phyloP scores from a whole-genome alignment of 768 basidiomycete species.

The Naematelia aurantialba region DNA sequence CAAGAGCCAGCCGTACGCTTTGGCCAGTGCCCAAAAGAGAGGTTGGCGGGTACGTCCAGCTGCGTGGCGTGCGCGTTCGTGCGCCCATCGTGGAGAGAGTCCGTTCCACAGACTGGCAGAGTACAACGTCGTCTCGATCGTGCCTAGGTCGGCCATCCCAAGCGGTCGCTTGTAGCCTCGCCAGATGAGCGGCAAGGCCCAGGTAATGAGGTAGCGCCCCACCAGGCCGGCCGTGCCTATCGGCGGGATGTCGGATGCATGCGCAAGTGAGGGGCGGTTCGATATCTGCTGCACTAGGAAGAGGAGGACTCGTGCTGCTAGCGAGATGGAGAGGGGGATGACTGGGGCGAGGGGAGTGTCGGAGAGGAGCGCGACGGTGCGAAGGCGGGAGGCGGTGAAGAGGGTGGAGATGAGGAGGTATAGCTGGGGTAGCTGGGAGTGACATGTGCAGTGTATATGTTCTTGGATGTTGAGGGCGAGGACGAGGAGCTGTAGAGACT shows the following conservation, averaged over 20 bases:
- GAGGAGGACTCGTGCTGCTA: slow-evolving; percentile 1
- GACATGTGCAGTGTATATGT: slow-evolving; percentile 8
- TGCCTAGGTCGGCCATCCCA: slow-evolving; percentile 12
- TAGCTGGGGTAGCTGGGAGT: slow-evolving; percentile 16
- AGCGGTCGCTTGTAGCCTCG: slow-evolving; percentile 17
- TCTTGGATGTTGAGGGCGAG: slow-evolving; percentile 6
- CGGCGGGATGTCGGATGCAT: slow-evolving; percentile 9
- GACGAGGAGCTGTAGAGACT: background rate
- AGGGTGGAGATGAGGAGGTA: slow-evolving; percentile 18
- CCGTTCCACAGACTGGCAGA: slow-evolving; percentile 7
- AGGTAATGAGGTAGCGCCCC: slow-evolving; percentile 12
- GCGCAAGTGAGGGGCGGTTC: slow-evolving; percentile 4
- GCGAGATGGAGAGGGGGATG: background rate
- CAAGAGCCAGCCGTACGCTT: background rate
- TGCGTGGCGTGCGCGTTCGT: background rate
- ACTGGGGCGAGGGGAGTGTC: background rate
- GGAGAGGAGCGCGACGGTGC: slow-evolving; percentile 8
- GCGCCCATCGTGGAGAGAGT: slow-evolving; percentile 10
- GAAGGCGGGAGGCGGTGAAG: slow-evolving; percentile 10
- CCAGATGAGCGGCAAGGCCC: slow-evolving; percentile 14
- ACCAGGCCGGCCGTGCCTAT: slow-evolving; percentile 16
- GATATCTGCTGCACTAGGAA: slow-evolving; percentile 19
- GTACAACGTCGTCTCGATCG: slow-evolving; percentile 12
- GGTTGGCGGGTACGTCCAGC: slow-evolving; percentile 13
- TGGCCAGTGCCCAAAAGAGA: slow-evolving; percentile 7